These are phyloP conservation scores for Dendrobium officinale DNA, from an alignment of 106 monocot genomes.

Conservation along the genomic window DNA sequence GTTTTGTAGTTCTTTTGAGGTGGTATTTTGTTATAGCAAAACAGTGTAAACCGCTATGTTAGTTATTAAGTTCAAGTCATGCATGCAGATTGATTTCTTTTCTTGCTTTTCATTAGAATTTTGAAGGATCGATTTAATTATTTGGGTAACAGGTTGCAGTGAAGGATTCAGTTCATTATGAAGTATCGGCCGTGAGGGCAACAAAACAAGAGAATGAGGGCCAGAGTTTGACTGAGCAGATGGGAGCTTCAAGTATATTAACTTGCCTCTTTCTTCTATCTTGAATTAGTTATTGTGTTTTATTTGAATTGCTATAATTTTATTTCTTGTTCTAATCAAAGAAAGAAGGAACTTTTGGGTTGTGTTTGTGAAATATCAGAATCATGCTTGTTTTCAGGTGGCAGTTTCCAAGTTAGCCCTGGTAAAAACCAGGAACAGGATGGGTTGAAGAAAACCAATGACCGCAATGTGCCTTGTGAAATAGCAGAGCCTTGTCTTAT, in stretches of 20 bases:
- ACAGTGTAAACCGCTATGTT: background rate
- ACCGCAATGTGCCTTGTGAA: background rate
- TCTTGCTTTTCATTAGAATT: background rate
- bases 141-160: background rate
- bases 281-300: background rate
- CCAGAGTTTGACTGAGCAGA: background rate
- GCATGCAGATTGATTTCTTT: background rate
- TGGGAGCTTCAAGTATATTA: background rate
- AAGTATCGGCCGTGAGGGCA: background rate
- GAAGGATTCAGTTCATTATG: background rate
- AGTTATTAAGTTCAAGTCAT: background rate
- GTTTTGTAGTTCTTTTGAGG: background rate
- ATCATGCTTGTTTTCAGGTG: background rate
- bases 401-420: background rate
- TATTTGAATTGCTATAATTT: background rate
- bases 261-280: background rate
- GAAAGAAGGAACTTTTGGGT: background rate
- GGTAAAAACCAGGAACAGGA: background rate
- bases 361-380: too few species aligned
- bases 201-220: background rate
- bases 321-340: background rate
- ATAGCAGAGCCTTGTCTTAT: slow-evolving; percentile 13
- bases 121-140: background rate
- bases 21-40: background rate
- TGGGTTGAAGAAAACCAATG: background rate